Evolutionary conservation across 768 basidiomycete species (phyloP), one percentile per base, ranked within the genome.

Genomic region (Mycena maculata): DNA sequence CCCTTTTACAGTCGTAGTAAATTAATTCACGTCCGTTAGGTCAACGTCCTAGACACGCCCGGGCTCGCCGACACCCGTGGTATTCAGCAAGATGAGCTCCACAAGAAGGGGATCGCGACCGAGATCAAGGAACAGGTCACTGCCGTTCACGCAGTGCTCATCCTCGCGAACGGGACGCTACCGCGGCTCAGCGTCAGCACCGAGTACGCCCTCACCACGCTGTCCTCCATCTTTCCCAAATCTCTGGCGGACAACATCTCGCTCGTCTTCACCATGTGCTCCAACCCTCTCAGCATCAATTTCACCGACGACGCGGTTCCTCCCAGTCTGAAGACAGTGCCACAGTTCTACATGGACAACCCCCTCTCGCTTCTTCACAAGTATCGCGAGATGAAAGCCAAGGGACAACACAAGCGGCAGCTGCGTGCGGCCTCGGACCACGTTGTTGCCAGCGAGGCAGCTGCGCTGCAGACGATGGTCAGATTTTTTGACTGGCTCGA

Each of bases 61-160:
- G 76, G 76, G 13, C 69, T 78, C 23, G 71, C 69, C 9, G 76
- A 78, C 54, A 77, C 76, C 13, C 74, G 76, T 27, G 76, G 76
- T 30, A 50, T 72, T 10, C 65, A 69, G 12, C 65, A 74, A 36
- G 75, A 78, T 31, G 64, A 73, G 30, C 23, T 50, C 11, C 76
- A 77, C 65, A 77, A 76, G 63, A 54, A 42, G 20, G 60, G 67
- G 28, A 77, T 78, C 56, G 75, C 76, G 5, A 67, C 66, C 2
- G 68, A 67, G 27, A 76, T 78, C 44, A 54, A 53, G 28, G 59
- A 66, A 20, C 59, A 73, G 23, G 55, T 75, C 56, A 42, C 41
- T 6, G 59, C 59, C 25, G 60, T 77, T 56, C 52, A 76, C 30
- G 76, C 72, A 28, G 74, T 78, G 25, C 59, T 77, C 67, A 74